Evolutionary conservation across 768 basidiomycete genomes (phyloP).

Genomic region (Auricularia cornea): DNA sequence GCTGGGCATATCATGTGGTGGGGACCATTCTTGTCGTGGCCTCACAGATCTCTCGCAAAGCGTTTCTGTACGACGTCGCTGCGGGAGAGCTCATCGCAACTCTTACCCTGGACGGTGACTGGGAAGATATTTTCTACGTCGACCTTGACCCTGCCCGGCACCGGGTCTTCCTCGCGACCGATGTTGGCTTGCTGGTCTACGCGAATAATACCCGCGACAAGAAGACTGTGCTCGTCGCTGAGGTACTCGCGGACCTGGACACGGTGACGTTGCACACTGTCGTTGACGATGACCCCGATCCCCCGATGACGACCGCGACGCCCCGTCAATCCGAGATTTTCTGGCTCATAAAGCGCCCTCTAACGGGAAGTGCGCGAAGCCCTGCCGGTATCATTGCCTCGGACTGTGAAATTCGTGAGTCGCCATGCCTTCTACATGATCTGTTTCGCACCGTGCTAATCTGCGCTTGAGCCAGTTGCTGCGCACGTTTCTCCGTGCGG

Average conservation of each 20-base stretch:
- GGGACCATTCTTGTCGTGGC: background rate
- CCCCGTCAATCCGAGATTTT: no score
- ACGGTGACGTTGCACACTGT: no score
- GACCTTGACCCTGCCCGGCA: background rate
- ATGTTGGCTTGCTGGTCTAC: background rate
- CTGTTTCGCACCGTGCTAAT: no score
- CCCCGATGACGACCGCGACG: no score
- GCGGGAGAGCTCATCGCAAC: background rate
- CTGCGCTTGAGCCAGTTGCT: background rate
- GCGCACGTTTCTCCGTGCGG: background rate
- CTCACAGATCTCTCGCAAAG: background rate
- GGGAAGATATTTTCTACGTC: background rate
- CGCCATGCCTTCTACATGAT: no score
- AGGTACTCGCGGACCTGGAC: no score
- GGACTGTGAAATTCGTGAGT: no score
- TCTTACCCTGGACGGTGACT: background rate
- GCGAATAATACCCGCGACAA: background rate
- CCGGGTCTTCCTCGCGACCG: background rate
- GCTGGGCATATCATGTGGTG: background rate
- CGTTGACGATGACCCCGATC: no score
- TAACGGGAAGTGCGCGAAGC: no score
- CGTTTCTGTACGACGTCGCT: background rate
- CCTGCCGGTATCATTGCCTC: no score
- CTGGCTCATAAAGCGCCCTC: no score
- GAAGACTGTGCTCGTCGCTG: no score